A percentile compares a stretch with the other conserved stretches of the same genome.
Conservation (phyloP, 345 rosid genomes). For the Crucihimalaya himalaica region DNA sequence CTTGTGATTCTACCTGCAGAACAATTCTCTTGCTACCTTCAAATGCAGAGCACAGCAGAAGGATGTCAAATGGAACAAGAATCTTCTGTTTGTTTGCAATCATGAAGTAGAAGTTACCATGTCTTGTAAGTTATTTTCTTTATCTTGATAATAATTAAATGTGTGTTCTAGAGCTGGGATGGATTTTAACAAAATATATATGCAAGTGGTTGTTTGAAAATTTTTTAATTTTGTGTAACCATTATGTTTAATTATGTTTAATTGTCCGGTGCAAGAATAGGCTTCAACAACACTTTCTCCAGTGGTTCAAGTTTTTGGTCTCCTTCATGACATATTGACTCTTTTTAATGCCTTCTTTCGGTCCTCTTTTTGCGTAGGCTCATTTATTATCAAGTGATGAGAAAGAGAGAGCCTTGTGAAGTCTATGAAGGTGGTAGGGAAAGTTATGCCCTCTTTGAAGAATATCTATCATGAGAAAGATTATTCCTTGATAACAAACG, state of each 20-base stretch:
- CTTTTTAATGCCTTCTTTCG: too few relatives aligned
- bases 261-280: constrained; percentile 56
- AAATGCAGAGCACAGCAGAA: constrained; percentile 73
- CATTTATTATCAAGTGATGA: too few relatives aligned
- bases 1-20: constrained; percentile 47
- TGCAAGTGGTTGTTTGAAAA: background rate
- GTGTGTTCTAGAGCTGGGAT: background rate
- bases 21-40: constrained; percentile 73
- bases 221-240: background rate
- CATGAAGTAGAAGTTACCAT: constrained; percentile 90
- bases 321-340: constrained; percentile 77
- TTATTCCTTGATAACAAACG: too few relatives aligned
- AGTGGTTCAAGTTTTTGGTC: constrained; percentile 83
- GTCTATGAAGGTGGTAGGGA: too few relatives aligned
- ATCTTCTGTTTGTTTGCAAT: constrained; percentile 66
- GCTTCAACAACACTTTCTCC: constrained; percentile 80
- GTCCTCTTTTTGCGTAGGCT: too few relatives aligned
- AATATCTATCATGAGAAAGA: too few relatives aligned
- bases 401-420: too few relatives aligned
- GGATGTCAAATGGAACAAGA: constrained; percentile 56
- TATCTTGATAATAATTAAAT: background rate
- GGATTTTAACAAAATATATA: background rate
- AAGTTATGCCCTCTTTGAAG: too few relatives aligned
- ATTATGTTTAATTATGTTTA: background rate
- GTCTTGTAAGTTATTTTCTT: constrained; percentile 68